Percentiles rank a stretch among this genome's conserved stretches.
Conservation (phyloP, 2,329 filamentous ascomycete species). For the Tolypocladium album region DNA sequence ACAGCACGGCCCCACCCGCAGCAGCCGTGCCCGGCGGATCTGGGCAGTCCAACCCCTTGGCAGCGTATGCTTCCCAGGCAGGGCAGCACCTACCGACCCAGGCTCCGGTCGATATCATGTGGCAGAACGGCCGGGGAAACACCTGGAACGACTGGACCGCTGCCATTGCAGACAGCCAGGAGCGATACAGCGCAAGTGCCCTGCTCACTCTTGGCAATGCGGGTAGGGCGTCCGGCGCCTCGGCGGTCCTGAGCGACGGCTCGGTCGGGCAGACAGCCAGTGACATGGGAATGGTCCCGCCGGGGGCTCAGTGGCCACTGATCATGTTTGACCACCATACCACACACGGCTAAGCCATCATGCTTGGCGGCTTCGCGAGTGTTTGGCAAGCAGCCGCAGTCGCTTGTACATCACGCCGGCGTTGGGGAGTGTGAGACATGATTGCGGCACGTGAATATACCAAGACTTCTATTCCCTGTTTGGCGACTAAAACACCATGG, state of each 20-base stretch:
- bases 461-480: not conserved
- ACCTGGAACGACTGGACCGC: slow-evolving; percentile 46
- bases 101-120: slow-evolving; percentile 17
- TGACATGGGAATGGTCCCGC: slow-evolving; percentile 16
- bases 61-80: slow-evolving; percentile 28
- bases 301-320: slow-evolving; percentile 18
- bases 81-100: slow-evolving; percentile 20
- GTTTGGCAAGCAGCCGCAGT: not conserved
- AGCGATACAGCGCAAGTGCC: slow-evolving; percentile 37
- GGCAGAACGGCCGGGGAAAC: slow-evolving; percentile 24
- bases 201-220: slow-evolving; percentile 32
- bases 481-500: not conserved
- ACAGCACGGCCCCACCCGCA: slow-evolving; percentile 10
- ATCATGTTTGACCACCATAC: slow-evolving; percentile 18
- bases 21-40: slow-evolving; percentile 1
- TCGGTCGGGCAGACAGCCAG: not conserved
- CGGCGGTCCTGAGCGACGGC: slow-evolving; percentile 1
- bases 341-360: slow-evolving; percentile 1
- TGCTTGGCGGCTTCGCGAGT: not conserved
- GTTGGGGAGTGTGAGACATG: not conserved
- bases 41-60: slow-evolving; percentile 24
- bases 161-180: slow-evolving; percentile 37
- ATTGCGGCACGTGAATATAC: not conserved
- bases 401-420: slow-evolving; percentile 3
- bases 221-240: slow-evolving; percentile 1